Base-by-base conservation (phyloP, 192 early-diverging fungal genomes). In the Podila epicladia region DNA sequence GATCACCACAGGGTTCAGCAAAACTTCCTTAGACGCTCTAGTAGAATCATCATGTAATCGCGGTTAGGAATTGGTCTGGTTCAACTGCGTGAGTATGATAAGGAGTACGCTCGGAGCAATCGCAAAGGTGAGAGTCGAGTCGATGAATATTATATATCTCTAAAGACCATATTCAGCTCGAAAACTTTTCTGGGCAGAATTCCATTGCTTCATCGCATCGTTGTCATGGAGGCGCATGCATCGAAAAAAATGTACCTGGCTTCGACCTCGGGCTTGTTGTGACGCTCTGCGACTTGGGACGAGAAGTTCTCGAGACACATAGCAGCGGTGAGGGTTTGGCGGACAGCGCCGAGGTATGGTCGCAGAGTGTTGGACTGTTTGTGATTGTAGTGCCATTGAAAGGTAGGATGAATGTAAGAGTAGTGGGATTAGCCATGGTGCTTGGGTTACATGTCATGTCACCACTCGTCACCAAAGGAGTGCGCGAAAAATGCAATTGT, bases 241-340 rank as follows among this genome's bases (percentile, higher is more conserved):
- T 11, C 62, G 59, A 45, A 45, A 45, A 11, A 45, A 13, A 13
- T 45, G 12, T 88, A 94, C 94, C 89, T 84, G 13, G 94, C 95
- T 82, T 99, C 97, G 24, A 99, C 92, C 85, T 99, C 97, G 60
- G 97, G 97, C 82, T 96, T 97, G 82, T 99, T 99, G 91, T 99
- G 97, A 71, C 97, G 88, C 75, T 99, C 97, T 28, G 96, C 97
- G 15, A 96, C 92, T 78, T 99, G 96, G 37, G 97, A 99, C 24
- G 95, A 92, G 86, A 99, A 99, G 89, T 98, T 99, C 83, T 97
- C 96, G 24, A 99, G 85, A 70, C 97, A 99, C 76, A 99, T 85
- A 2, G 97, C 95, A 15, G 97, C 97, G 19, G 95, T 97, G 59
- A 98, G 85, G 55, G 97, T 96, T 38, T 95, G 92, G 50, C 96